Conservation (phyloP, 2,329 filamentous ascomycete species). For the Stachybotrys chartarum region DNA sequence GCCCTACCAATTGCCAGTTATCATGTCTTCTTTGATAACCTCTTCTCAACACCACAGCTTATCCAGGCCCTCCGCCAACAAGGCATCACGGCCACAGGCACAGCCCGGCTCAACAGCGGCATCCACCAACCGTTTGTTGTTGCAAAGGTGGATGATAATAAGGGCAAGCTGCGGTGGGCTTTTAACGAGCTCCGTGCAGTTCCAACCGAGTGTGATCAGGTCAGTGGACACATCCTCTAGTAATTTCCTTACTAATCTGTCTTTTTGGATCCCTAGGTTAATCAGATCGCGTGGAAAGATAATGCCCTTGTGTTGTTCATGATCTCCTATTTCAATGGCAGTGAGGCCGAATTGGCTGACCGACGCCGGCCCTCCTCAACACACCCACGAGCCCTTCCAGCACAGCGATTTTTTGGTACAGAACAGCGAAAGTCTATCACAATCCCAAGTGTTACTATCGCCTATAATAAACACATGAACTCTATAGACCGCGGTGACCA, state of each 20-base stretch:
- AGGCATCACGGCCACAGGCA: constrained; percentile 6
- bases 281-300: neutral
- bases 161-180: neutral
- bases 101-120: constrained; percentile 5
- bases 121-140: constrained; percentile 3
- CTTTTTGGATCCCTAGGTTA: neutral
- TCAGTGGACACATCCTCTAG: neutral
- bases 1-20: neutral
- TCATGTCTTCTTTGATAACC: neutral
- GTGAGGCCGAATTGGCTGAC: neutral
- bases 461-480: constrained; percentile 3
- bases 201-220: neutral
- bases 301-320: neutral
- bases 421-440: neutral
- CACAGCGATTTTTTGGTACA: neutral
- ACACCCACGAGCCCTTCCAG: neutral
- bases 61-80: constrained; percentile 2
- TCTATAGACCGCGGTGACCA: constrained; percentile 6
- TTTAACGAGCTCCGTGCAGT: neutral
- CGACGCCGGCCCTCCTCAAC: neutral
- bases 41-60: neutral
- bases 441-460: neutral
- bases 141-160: constrained; percentile 2
- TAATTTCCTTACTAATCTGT: constrained; percentile 3
- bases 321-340: neutral